Evolutionary conservation across 2,329 filamentous ascomycete genomes (phyloP).

Genomic region (Arthrobotrys megalospora): DNA sequence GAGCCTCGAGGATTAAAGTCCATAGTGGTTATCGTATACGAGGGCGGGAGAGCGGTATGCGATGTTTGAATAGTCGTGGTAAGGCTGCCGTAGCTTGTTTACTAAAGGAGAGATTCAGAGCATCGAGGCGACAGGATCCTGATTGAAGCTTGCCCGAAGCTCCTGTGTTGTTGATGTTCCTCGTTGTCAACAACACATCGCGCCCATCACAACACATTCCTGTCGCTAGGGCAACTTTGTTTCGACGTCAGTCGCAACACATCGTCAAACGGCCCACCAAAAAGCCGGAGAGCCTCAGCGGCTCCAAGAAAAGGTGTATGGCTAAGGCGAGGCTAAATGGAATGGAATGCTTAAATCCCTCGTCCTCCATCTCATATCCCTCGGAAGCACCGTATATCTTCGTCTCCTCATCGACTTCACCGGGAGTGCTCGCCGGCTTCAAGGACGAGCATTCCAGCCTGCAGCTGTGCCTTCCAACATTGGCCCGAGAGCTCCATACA

Average conservation of each 20-base stretch:
- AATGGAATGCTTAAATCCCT: slow-evolving; percentile 4
- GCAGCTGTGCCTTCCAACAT: not conserved
- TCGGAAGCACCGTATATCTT: not conserved
- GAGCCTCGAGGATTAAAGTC: slow-evolving; percentile 59
- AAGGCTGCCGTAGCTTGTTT: too few relatives aligned
- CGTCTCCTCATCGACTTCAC: slow-evolving; percentile 2
- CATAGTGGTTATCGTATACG: slow-evolving; percentile 20
- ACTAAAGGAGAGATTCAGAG: not conserved
- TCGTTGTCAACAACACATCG: slow-evolving; percentile 50
- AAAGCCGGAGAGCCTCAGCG: slow-evolving; percentile 18
- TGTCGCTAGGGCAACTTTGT: slow-evolving; percentile 56
- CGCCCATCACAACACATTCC: slow-evolving; percentile 44
- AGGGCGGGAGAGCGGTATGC: not conserved
- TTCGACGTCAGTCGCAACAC: slow-evolving; percentile 50
- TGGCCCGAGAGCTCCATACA: not conserved
- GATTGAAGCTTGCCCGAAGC: not conserved
- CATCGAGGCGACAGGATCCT: not conserved
- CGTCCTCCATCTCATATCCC: not conserved
- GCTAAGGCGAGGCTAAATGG: not conserved
- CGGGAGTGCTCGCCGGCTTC: not conserved
- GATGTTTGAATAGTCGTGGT: not conserved
- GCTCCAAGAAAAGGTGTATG: not conserved
- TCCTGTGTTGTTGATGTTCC: slow-evolving; percentile 19
- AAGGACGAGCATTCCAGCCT: not conserved
- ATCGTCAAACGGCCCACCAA: slow-evolving; percentile 44